Conservation (phyloP, 208 protist species). For the Leishmania mexicana region DNA sequence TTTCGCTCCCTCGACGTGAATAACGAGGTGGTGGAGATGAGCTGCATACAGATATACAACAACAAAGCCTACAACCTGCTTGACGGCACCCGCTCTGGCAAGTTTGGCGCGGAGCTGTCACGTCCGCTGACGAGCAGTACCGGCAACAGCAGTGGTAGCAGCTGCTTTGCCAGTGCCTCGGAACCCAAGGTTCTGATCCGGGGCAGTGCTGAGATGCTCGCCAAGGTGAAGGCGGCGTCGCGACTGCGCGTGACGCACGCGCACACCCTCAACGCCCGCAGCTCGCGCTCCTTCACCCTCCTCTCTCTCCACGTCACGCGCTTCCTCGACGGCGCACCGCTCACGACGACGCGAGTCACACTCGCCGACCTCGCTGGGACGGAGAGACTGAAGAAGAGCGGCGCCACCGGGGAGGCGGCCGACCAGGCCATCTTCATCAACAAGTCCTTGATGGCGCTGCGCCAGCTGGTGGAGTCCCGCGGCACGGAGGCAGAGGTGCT, state of each 20-base stretch:
- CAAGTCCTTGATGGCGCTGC: constrained; percentile 87
- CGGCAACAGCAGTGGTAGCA: constrained; percentile 9
- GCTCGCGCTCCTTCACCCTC: constrained; percentile 66
- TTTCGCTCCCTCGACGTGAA: constrained; percentile 45
- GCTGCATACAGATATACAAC: constrained; percentile 80
- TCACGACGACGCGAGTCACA: constrained; percentile 55
- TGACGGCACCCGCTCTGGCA: constrained; percentile 14
- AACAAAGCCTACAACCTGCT: constrained; percentile 77
- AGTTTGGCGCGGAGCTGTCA: constrained; percentile 26
- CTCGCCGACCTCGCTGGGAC: constrained; percentile 95
- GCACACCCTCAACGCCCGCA: constrained; percentile 59
- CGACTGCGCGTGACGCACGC: constrained; percentile 45
- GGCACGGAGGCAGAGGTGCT: constrained; percentile 40
- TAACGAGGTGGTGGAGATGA: constrained; percentile 74
- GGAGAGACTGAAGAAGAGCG: constrained; percentile 87
- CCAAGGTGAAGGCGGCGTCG: constrained; percentile 36
- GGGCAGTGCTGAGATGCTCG: constrained; percentile 33
- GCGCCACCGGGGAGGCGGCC: constrained; percentile 67
- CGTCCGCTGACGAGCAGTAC: constrained; percentile 13
- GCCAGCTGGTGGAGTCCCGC: constrained; percentile 61
- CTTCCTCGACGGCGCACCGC: constrained; percentile 54
- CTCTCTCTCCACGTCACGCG: constrained; percentile 71
- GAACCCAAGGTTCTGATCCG: constrained; percentile 61
- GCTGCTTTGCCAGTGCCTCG: neutral
- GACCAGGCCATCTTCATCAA: constrained; percentile 93